Conservation (phyloP, 2,329 filamentous ascomycete genomes). For the Calonectria pauciramosa region DNA sequence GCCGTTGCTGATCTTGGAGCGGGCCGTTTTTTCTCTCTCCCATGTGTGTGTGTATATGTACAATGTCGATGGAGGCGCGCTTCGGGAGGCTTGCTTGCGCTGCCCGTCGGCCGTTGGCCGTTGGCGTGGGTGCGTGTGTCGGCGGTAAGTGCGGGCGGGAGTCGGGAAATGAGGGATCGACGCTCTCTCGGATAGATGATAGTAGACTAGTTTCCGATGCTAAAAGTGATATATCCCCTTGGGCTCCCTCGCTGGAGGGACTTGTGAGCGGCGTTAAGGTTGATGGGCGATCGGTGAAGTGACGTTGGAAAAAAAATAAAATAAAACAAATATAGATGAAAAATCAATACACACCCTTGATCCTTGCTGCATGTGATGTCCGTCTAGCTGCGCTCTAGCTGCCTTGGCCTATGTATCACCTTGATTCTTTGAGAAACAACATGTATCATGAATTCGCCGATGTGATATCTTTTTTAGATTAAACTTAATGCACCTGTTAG, state of each 20-base stretch:
- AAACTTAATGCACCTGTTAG: background rate
- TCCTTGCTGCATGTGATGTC: background rate
- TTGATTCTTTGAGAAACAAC: background rate
- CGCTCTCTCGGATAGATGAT: background rate
- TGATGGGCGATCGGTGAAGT: background rate
- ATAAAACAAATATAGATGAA: background rate
- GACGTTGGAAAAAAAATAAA: background rate
- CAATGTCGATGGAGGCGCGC: background rate
- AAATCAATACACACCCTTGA: background rate
- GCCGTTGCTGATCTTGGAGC: constrained; percentile 5
- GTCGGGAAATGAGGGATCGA: background rate
- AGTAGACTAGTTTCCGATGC: background rate
- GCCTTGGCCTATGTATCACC: background rate
- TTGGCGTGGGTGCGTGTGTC: background rate
- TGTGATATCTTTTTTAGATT: background rate
- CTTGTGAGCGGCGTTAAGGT: background rate
- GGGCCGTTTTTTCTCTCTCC: background rate
- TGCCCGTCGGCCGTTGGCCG: background rate
- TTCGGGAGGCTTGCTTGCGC: background rate
- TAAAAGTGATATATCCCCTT: background rate
- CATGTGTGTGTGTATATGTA: background rate
- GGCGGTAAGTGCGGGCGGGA: constrained; percentile 6
- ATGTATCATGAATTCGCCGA: background rate
- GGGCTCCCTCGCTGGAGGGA: background rate
- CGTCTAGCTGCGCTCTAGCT: background rate